Base-by-base conservation (phyloP, 352 stramenopile species). In the Globisporangium lucens region DNA sequence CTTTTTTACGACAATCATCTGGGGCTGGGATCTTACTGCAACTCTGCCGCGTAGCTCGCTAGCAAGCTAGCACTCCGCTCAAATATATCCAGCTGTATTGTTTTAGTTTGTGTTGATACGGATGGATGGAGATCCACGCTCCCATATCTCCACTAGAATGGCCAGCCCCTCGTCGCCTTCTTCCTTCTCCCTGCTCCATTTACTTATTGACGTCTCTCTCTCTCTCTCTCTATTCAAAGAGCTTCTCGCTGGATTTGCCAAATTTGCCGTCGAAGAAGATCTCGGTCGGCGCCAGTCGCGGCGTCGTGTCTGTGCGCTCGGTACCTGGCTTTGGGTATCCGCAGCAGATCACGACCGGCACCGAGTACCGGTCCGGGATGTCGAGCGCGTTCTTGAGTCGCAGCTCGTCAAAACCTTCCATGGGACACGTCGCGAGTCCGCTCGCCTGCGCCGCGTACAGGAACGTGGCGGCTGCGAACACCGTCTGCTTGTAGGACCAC, bases 261-360 rank as follows among this genome's bases (percentile, higher is more conserved):
- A 94, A 95, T 63, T 91, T 93, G 61, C 86, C 87, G 65, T 92
- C 82, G 38, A 95, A 97, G 67, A 96, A 95, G 20, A 96, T 65
- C 59, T 94, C 79, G 3, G 76, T 83, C 7, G 77, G 82, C 17
- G 78, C 53, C 15, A 96, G 71, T 8, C 88, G 80, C 47, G 68
- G 76, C 5, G 83, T 87, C 0, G 53, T 59, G 53, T 56, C 49
- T 1, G 61, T 43, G 41, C 72, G 67, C 24, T 55, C 24, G 0
- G 27, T 61, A 8, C 52, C 65, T 35, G 65, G 56, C 41, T 78
- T 77, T 7, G 85, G 68, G 63, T 93, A 90, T 3, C 89, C 89
- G 10, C 87, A 83, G 43, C 76, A 76, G 30, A 96, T 74, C 49
- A 94, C 76, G 9, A 96, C 82, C 0, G 89, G 85, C 22, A 95